These are phyloP conservation scores for Sesbania bispinosa DNA, from an alignment of 306 rosid genomes.

Conservation along the genomic window DNA sequence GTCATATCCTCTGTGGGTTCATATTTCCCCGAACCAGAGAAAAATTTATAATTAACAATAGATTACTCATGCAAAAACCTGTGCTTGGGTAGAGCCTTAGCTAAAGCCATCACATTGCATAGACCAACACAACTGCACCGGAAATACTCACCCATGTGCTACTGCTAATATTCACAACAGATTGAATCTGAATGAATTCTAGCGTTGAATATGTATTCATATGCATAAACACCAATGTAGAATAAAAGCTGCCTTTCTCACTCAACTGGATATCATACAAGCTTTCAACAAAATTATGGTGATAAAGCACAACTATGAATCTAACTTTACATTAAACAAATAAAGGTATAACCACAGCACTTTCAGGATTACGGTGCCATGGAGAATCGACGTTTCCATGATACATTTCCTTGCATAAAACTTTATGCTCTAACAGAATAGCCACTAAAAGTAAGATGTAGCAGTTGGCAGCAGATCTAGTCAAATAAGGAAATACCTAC, in stretches of 20 bases:
- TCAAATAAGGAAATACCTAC: background rate
- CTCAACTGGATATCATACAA: background rate
- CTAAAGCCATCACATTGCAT: background rate
- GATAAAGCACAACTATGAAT: constrained; percentile 1
- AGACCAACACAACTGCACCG: background rate
- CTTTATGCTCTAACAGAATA: background rate
- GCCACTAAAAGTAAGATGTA: background rate
- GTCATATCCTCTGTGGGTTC: background rate
- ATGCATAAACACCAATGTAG: background rate
- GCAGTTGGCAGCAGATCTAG: constrained; percentile 15
- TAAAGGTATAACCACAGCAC: background rate
- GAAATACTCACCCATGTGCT: constrained; percentile 12
- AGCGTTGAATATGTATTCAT: background rate
- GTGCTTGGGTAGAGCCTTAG: background rate
- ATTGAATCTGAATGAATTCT: background rate
- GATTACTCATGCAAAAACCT: background rate
- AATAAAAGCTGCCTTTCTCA: background rate
- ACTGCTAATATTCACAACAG: constrained; percentile 13
- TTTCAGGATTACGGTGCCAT: background rate
- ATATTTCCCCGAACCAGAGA: constrained; percentile 5
- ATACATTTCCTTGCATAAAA: constrained; percentile 2
- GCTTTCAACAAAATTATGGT: background rate
- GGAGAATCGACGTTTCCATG: constrained; percentile 22
- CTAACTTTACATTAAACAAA: constrained; percentile 23
- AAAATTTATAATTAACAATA: background rate